Base-by-base conservation (phyloP, 2,329 filamentous ascomycete genomes). In the Pyrenophora graminea region DNA sequence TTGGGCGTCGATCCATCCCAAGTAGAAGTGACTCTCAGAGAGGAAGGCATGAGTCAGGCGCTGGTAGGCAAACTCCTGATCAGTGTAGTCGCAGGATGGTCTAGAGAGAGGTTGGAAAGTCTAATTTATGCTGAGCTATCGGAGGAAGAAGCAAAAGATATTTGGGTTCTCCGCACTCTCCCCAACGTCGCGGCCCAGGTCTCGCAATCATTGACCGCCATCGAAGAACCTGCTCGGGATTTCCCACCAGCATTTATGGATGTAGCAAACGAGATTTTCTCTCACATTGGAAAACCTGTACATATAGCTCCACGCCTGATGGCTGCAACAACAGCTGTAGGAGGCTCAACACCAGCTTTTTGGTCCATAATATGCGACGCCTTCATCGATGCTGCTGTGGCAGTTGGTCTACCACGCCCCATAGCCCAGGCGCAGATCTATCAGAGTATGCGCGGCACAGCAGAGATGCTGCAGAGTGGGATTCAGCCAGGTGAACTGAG, bases 41-140 rank as follows among this genome's bases (percentile, higher is more conserved):
- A 76, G 34, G 61, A 71, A 0, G 74, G 73, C 0, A 57, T 81
- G 2, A 42, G 56, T 0, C 69, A 76, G 4, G 77, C 75, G 0
- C 45, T 82, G 1, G 57, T 63, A 0, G 62, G 67, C 4, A 83
- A 82, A 55, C 70, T 82, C 1, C 50, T 82, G 9, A 78, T 82
- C 62, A 82, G 79, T 56, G 74, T 83, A 1, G 76, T 74, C 1
- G 80, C 80, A 1, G 80, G 80, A 1, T 82, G 76, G 77, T 74
- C 77, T 0, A 69, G 72, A 30, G 59, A 59, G 13, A 55, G 39
- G 3, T 43, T 54, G 5, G 54, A 57, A 27, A 43, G 36, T 9
- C 9, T 30, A 7, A 30, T 30, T 9, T 5, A 9, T 30, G n/a
- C 45, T 39, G 9, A 36, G 6, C 10, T 30, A 30, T n/a, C 19